Evolutionary conservation across 345 rosid species (phyloP).

Genomic region (Murraya paniculata): DNA sequence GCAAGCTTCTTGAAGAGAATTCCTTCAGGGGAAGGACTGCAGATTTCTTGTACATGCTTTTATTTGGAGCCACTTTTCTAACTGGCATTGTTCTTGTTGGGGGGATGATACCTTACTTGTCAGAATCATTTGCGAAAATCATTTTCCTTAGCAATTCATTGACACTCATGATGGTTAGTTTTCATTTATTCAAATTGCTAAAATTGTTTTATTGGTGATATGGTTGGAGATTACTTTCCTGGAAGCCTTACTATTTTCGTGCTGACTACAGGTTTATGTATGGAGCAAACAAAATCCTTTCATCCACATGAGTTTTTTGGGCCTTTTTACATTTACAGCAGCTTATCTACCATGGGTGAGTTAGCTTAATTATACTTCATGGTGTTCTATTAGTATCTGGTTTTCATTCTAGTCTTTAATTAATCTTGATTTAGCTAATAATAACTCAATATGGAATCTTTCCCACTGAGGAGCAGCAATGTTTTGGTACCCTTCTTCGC

Average conservation of each 20-base stretch:
- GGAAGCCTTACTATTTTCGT: neutral
- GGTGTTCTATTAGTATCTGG: neutral
- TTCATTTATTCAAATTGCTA: constrained; percentile 2
- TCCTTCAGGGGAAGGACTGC: constrained; percentile 98
- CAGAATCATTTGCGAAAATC: constrained; percentile 84
- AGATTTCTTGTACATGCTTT: constrained; percentile 95
- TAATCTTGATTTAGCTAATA: neutral
- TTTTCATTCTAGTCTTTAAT: neutral
- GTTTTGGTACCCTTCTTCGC: neutral
- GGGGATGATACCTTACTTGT: constrained; percentile 90
- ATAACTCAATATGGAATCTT: neutral
- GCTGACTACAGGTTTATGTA: constrained; percentile 68
- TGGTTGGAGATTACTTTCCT: neutral
- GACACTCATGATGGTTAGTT: constrained; percentile 96
- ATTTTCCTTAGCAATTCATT: constrained; percentile 97
- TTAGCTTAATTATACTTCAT: constrained; percentile 4
- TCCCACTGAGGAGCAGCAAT: neutral
- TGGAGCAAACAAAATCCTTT: constrained; percentile 99
- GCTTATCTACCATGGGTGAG: constrained; percentile 97
- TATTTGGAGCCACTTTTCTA: constrained; percentile 87
- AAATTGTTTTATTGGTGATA: constrained; percentile 5
- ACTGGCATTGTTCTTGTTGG: constrained; percentile 90
- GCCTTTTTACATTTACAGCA: constrained; percentile 91
- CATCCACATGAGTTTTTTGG: constrained; percentile 98
- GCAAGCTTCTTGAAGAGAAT: constrained; percentile 97